Percentiles rank a stretch among this genome's conserved stretches.
Evolutionary conservation across 2,329 filamentous ascomycete genomes (phyloP).

Genomic region (Penicillium sp.): DNA sequence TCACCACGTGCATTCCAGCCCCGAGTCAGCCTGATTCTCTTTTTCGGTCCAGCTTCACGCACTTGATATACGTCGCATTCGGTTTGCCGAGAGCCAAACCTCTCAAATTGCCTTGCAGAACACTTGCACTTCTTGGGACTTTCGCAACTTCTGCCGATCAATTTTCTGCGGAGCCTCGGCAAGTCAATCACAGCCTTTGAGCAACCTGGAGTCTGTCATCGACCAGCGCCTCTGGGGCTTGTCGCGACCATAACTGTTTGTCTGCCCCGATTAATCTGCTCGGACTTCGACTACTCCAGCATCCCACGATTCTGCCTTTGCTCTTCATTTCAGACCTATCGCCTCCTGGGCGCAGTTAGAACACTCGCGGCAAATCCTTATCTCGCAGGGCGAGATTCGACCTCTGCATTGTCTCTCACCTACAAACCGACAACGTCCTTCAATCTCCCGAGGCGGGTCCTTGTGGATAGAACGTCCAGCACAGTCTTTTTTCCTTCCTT

Average conservation of each 20-base stretch:
- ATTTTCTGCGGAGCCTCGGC: neutral
- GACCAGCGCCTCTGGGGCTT: neutral
- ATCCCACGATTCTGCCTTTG: neutral
- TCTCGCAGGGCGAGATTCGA: neutral
- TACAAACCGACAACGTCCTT: neutral
- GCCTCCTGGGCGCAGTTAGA: neutral
- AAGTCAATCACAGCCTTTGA: neutral
- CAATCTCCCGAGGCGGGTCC: slow-evolving; percentile 13
- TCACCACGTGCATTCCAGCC: neutral
- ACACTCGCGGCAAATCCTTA: neutral
- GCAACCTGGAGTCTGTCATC: neutral
- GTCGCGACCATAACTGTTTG: neutral
- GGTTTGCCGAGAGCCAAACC: neutral
- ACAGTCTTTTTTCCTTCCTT: neutral
- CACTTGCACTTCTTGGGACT: neutral
- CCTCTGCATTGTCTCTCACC: neutral
- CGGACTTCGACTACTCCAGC: too few relatives aligned
- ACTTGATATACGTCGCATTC: neutral
- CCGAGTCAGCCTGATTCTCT: neutral
- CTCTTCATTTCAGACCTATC: neutral
- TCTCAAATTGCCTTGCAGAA: neutral
- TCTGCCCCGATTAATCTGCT: neutral
- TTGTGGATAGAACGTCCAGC: slow-evolving; percentile 8
- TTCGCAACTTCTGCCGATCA: neutral
- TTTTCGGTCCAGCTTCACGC: neutral